Conservation (phyloP, 2,329 filamentous ascomycete species). For the Fusarium albidum region DNA sequence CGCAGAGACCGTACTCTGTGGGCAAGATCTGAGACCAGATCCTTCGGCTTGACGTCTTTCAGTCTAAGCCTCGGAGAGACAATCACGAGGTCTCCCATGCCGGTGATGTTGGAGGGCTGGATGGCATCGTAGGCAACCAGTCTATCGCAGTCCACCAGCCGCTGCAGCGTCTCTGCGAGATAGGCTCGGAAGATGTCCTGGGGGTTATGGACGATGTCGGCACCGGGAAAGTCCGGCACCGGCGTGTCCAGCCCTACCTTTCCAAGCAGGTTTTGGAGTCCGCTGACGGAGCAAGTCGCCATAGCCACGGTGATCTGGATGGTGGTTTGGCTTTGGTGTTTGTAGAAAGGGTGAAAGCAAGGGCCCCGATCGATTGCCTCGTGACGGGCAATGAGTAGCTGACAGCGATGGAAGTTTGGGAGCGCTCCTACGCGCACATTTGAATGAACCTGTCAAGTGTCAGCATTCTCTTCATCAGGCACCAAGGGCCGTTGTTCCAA, state of each 20-base stretch:
- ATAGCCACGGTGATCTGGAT: conserved; percentile 20
- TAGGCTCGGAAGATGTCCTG: conserved; percentile 40
- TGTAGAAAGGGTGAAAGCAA: no score
- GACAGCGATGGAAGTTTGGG: not conserved
- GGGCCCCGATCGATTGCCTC: not conserved
- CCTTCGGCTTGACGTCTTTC: conserved; percentile 13
- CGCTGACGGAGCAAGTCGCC: conserved; percentile 35
- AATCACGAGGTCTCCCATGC: conserved; percentile 38
- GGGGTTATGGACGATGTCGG: conserved; percentile 36
- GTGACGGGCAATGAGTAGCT: not conserved
- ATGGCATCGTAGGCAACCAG: conserved; percentile 39
- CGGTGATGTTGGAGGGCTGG: conserved; percentile 37
- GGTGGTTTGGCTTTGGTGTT: no score
- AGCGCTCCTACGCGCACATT: not conserved
- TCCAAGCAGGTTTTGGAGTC: conserved; percentile 30
- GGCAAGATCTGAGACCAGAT: conserved; percentile 32
- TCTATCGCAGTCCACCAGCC: conserved; percentile 31
- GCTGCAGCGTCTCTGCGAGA: conserved; percentile 34
- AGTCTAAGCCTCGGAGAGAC: conserved; percentile 38
- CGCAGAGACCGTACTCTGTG: conserved; percentile 20
- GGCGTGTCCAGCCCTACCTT: conserved; percentile 34
- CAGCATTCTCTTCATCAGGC: no score
- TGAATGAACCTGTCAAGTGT: not conserved
- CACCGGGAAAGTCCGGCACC: conserved; percentile 30
- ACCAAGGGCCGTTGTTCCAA: no score